Percentiles rank a stretch among this genome's conserved stretches.
Evolutionary conservation across 176 grass and related monocot species (phyloP).

Genomic region (Elymus sibiricus): DNA sequence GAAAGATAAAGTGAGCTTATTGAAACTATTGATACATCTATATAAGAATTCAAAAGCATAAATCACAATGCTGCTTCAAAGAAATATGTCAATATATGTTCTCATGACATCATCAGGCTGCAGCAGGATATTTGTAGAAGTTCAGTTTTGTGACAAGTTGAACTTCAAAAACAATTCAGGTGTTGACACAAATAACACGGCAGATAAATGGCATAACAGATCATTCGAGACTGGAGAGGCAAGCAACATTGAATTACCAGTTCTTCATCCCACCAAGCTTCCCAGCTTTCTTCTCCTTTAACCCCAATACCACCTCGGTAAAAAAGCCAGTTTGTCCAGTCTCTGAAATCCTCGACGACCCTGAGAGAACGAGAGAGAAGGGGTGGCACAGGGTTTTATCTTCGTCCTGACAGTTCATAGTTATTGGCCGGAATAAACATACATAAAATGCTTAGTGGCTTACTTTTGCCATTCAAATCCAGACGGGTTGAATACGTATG

Average conservation of each 20-base stretch:
- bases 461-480: constrained; percentile 99
- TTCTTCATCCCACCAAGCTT: constrained; percentile 98
- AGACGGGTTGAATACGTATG: constrained; percentile 90
- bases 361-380: constrained; percentile 23
- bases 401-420: neutral
- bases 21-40: neutral
- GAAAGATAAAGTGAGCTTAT: neutral
- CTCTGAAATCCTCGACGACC: constrained; percentile 88
- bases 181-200: constrained; percentile 19
- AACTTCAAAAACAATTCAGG: neutral
- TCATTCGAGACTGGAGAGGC: neutral
- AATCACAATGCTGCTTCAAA: neutral
- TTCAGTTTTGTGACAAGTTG: neutral
- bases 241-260: constrained; percentile 49
- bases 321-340: constrained; percentile 98
- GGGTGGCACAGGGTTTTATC: neutral
- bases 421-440: neutral
- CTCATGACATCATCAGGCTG: neutral
- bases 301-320: constrained; percentile 97
- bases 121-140: neutral
- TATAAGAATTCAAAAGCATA: neutral
- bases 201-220: constrained; percentile 15
- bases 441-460: constrained; percentile 33
- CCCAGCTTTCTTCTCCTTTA: constrained; percentile 99
- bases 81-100: neutral